Percentiles rank a stretch among this genome's conserved stretches.
phyloP scores from a whole-genome alignment of 176 grass and related monocot genomes.

The Paspalum vaginatum region DNA sequence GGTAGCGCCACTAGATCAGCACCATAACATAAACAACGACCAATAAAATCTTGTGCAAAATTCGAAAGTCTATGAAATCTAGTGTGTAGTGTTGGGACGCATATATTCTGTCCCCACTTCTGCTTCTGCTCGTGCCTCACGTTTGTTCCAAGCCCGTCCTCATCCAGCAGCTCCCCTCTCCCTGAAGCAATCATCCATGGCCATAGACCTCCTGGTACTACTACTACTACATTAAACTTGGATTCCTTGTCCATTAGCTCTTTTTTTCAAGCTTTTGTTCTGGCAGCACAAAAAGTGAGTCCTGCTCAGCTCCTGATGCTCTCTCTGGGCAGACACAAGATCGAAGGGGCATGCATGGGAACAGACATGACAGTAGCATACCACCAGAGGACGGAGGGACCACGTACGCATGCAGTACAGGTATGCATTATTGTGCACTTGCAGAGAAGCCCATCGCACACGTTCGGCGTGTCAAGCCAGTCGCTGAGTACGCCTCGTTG shows the following conservation, averaged over 20 bases:
- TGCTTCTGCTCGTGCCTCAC: background rate
- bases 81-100: background rate
- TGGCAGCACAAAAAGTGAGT: background rate
- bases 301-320: background rate
- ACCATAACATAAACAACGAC: constrained; percentile 11
- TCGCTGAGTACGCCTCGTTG: background rate
- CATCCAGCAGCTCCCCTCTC: constrained; percentile 19
- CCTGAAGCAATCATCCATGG: background rate
- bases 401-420: too few relatives aligned
- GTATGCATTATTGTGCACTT: too few relatives aligned
- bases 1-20: background rate
- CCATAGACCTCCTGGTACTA: background rate
- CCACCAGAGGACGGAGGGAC: too few relatives aligned
- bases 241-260: constrained; percentile 24
- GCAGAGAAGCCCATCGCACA: background rate
- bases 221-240: too few relatives aligned
- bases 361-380: background rate
- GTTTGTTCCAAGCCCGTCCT: constrained; percentile 33
- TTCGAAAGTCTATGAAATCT: background rate
- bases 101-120: constrained; percentile 45
- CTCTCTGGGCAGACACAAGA: background rate
- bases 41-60: background rate
- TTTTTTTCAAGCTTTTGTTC: too few relatives aligned
- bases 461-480: background rate
- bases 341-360: background rate